Conservation (phyloP, 129 eudicot species). For the Erigeron canadensis region DNA sequence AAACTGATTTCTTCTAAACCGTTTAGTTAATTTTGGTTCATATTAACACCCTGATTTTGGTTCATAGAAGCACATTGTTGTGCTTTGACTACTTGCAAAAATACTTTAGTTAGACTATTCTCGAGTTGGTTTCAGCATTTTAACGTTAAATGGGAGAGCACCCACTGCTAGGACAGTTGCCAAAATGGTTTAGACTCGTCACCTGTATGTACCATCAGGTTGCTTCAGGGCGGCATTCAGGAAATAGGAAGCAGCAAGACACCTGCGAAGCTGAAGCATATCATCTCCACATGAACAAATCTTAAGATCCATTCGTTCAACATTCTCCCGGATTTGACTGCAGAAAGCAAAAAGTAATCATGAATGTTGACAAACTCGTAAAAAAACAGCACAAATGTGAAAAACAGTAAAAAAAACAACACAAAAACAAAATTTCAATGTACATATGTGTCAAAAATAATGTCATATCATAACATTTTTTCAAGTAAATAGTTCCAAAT, state of each 20-base stretch:
- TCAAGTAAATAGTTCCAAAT: background rate
- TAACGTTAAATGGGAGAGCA: background rate
- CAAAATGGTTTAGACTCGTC: constrained; percentile 4
- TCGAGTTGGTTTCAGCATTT: constrained; percentile 2
- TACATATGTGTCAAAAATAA: background rate
- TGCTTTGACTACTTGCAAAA: background rate
- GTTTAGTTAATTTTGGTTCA: background rate
- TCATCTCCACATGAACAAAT: constrained; percentile 86
- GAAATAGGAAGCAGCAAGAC: constrained; percentile 92
- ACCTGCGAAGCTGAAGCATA: constrained; percentile 64
- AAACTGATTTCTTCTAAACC: too few relatives aligned
- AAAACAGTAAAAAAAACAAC: background rate
- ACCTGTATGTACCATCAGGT: constrained; percentile 94
- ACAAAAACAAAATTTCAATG: background rate
- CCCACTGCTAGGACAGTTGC: background rate
- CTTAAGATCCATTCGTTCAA: constrained; percentile 79
- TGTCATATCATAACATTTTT: background rate
- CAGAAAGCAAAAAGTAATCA: constrained; percentile 19
- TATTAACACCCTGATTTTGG: background rate
- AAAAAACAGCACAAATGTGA: too few relatives aligned
- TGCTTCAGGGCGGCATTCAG: constrained; percentile 83
- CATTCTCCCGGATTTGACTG: constrained; percentile 80
- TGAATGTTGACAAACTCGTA: background rate
- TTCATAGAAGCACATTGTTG: background rate
- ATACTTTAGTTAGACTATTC: background rate